Percentiles rank a stretch among this genome's conserved stretches.
phyloP scores from a whole-genome alignment of 768 basidiomycete species.

The Tephrocybe sp. region DNA sequence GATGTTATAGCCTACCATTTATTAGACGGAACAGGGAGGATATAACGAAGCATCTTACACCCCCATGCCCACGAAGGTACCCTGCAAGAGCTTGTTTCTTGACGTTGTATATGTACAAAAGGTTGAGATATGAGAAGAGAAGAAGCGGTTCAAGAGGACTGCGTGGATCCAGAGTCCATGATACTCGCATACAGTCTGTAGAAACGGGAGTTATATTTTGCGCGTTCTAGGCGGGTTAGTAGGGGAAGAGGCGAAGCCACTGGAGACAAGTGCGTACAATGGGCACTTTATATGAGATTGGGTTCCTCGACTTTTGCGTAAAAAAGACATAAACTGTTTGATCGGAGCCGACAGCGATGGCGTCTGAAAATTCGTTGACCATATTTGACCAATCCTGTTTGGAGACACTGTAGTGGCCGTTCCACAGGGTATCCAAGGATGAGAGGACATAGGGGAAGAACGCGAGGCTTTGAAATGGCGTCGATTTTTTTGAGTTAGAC shows the following conservation, averaged over 20 bases:
- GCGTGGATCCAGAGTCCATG: conserved; percentile 54
- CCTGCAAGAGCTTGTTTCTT: conserved; percentile 37
- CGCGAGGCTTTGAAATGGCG: conserved; percentile 38
- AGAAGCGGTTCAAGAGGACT: conserved; percentile 55
- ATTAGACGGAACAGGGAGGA: conserved; percentile 11
- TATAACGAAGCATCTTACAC: conserved; percentile 42
- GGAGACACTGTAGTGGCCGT: conserved; percentile 25
- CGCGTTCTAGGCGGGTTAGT: conserved; percentile 8
- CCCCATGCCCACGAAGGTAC: conserved; percentile 67
- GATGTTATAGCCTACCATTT: conserved; percentile 56
- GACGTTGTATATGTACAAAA: conserved; percentile 56
- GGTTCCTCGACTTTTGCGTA: conserved; percentile 26
- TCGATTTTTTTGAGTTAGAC: conserved; percentile 24
- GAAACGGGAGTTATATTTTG: conserved; percentile 14
- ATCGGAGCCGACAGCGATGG: conserved; percentile 46
- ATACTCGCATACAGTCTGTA: conserved; percentile 40
- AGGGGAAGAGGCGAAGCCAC: not conserved
- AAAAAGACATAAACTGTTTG: conserved; percentile 34
- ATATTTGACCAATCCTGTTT: conserved; percentile 43
- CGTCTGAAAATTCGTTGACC: conserved; percentile 46
- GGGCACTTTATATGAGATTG: conserved; percentile 36
- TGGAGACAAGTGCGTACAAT: conserved; percentile 20
- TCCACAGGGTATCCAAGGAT: conserved; percentile 38
- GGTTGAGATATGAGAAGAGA: conserved; percentile 49
- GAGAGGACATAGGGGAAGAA: conserved; percentile 45